These are phyloP conservation scores for Echria macrotheca DNA, from an alignment of 495 filamentous ascomycete genomes.

Conservation along the genomic window DNA sequence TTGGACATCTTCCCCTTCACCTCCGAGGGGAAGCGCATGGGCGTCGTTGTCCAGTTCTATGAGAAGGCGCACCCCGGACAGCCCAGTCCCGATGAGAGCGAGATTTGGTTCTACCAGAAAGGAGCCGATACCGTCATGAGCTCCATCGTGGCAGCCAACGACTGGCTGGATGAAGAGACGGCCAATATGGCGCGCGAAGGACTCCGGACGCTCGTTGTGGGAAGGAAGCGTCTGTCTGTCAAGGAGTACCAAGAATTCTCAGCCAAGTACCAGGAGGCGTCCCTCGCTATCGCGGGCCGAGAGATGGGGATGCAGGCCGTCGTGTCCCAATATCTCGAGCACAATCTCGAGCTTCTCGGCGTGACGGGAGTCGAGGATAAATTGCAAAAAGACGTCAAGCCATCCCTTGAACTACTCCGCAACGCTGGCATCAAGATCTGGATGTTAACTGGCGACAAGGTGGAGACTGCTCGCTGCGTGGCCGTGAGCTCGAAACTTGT, in stretches of 20 bases:
- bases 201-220: slow-evolving; percentile 88
- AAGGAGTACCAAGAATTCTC: slow-evolving; percentile 79
- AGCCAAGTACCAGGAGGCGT: slow-evolving; percentile 67
- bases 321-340: slow-evolving; percentile 75
- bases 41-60: slow-evolving; percentile 84
- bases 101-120: slow-evolving; percentile 99
- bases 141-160: slow-evolving; percentile 86
- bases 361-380: slow-evolving; percentile 98
- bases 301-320: slow-evolving; percentile 77
- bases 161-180: slow-evolving; percentile 98
- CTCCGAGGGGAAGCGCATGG: slow-evolving; percentile 96
- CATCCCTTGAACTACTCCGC: slow-evolving; percentile 85
- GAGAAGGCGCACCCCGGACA: slow-evolving; percentile 41
- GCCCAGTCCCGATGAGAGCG: slow-evolving; percentile 46
- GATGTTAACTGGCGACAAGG: slow-evolving; percentile 99
- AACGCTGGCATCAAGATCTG: slow-evolving; percentile 99
- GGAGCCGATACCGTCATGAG: slow-evolving; percentile 97
- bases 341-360: slow-evolving; percentile 83
- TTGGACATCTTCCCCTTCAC: slow-evolving; percentile 97
- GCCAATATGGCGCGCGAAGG: slow-evolving; percentile 98
- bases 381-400: slow-evolving; percentile 89
- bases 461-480: slow-evolving; percentile 95
- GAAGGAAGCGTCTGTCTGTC: slow-evolving; percentile 69
- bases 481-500: slow-evolving; percentile 93
- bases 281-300: slow-evolving; percentile 69